Conservation (phyloP, 139 green algal genomes). For the Closterium sp. region DNA sequence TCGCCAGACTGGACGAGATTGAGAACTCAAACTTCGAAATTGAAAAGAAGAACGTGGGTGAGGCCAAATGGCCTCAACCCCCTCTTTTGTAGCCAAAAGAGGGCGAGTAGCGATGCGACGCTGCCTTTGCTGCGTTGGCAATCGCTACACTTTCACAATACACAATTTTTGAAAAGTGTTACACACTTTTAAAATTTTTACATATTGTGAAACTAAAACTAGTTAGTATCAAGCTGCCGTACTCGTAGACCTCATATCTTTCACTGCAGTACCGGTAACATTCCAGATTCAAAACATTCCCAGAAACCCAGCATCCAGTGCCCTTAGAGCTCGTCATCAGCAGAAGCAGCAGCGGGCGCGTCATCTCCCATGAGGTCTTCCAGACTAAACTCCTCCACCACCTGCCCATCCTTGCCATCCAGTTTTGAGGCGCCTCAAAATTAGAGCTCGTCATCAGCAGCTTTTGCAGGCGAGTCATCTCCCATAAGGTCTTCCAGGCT, state of each 20-base stretch:
- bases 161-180: not conserved
- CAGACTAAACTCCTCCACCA: conserved; percentile 79
- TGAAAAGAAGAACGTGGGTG: no score
- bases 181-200: not conserved
- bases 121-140: no score
- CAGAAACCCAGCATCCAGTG: no score
- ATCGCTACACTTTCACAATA: not conserved
- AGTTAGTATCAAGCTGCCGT: not conserved
- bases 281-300: no score
- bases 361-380: conserved; percentile 72
- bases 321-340: not conserved
- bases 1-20: no score
- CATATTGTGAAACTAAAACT: not conserved
- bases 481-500: conserved; percentile 75
- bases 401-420: conserved; percentile 77
- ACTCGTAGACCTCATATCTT: not conserved
- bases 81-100: no score
- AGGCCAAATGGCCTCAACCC: no score
- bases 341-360: no score
- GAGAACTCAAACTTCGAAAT: no score
- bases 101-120: no score
- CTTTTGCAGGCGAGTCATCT: not conserved
- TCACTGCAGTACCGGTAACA: no score
- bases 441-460: not conserved
- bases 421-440: no score